Evolutionary conservation across 2,329 filamentous ascomycete species (phyloP).

Genomic region (Trichoderma koningii): DNA sequence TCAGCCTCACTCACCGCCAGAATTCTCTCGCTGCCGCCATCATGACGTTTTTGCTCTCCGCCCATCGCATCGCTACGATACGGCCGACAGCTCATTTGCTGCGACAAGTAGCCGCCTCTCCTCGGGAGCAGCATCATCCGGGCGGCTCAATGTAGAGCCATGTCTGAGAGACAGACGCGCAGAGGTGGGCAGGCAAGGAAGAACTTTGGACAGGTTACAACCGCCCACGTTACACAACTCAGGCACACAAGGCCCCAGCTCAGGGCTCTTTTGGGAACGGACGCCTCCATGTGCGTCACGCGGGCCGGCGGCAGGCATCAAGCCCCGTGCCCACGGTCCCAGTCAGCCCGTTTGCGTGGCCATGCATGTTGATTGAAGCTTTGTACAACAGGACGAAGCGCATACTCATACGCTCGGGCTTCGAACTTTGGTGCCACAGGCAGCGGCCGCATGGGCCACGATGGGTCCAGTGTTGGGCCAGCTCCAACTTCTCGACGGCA

Average conservation of each 20-base stretch:
- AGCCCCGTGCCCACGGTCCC: not conserved
- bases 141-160: not conserved
- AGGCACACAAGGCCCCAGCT: not conserved
- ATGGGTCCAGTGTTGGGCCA: not conserved
- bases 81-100: not conserved
- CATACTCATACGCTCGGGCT: too few relatives aligned
- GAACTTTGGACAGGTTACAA: not conserved
- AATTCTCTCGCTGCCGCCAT: not conserved
- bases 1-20: slow-evolving; percentile 14
- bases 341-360: not conserved
- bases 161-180: not conserved
- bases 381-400: not conserved
- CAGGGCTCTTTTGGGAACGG: not conserved
- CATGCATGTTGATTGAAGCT: not conserved
- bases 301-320: slow-evolving; percentile 1
- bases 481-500: slow-evolving; percentile 3
- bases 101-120: not conserved
- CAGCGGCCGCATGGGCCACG: not conserved
- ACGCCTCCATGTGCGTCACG: slow-evolving; percentile 11
- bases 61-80: not conserved
- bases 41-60: not conserved
- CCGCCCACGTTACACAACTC: too few relatives aligned
- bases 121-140: not conserved
- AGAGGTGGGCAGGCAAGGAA: not conserved
- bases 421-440: too few relatives aligned